Base-by-base conservation (phyloP, 306 rosid genomes). In the Vicia sativa region DNA sequence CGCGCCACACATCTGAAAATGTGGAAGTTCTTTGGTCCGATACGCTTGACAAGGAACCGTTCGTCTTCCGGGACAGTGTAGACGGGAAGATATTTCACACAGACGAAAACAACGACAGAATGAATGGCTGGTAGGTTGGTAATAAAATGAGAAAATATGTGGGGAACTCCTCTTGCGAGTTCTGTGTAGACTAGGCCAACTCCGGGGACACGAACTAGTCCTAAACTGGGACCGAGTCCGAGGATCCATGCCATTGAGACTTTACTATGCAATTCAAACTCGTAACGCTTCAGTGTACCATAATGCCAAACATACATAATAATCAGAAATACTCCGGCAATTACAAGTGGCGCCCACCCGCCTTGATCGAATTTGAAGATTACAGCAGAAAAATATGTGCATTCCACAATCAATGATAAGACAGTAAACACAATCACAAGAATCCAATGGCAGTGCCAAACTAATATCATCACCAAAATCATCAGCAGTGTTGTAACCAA, bases 201-300 rank as follows among this genome's bases (percentile, higher is more conserved):
- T 26, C 99, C 99, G 0, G 99, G 99, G 67, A 93, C 99, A 11
- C 99, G 99, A 19, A 93, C 97, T 4, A 93, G 89, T 75, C 96
- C 98, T 65, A 93, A 69, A 80, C 98, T 90, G 2, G 98, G 96
- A 31, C 99, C 99, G 19, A 93, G 97, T 2, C 97, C 96, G 0
- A 93, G 92, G 82, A 93, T 80, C 99, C 99, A 93, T 11, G 97
- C 90, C 95, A 88, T 86, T 18, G 98, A 90, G 15, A 93, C 97
- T 85, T 88, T 93, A 72, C 90, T 85, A 67, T 93, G 97, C 82
- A 93, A 71, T 72, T 90, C 97, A 75, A 86, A 81, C 70, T 90
- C 89, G 1, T 86, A 93, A 25, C 96, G 93, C 68, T 79, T 86
- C 65, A 80, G 74, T 0, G 98, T 81, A 6, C 97, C 96, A 19